Evolutionary conservation across 1,139 yeast species (phyloP), one percentile per base, ranked within the genome.

Genomic region (Pneumocystis murina): DNA sequence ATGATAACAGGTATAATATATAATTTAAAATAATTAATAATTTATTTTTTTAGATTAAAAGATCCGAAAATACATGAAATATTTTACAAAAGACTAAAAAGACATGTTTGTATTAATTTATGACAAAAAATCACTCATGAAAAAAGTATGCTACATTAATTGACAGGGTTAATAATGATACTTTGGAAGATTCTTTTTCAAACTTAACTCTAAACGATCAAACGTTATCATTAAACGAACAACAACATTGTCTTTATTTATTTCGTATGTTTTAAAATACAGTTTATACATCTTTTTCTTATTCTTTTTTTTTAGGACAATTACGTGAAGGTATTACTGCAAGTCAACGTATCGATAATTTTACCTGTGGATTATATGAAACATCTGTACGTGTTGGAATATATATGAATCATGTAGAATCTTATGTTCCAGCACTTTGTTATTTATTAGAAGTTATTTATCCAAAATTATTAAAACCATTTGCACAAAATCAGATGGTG

Each of bases 301-400:
- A 33, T 33, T 33, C 7, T 33, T 33, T 33, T n/a, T 28, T 39
- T 41, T 61, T 66, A 43, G 63, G 69, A 54, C 65, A 64, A 38
- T 65, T 69, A 30, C 68, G 70, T 35, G 68, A 67, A 61, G 69
- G 67, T 36, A 61, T 67, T 10, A 38, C 65, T 30, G 64, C 69
- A 20, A 55, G 59, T 35, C 59, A 41, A 24, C 59, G 67, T 61
- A 20, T 64, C 67, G 40, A 69, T 64, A 28, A 62, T 62, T 55
- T 63, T 63, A 48, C 62, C 5, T 33, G 62, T 48, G 28, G 54
- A 38, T 60, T 65, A 65, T 60, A 66, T 66, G 59, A 67, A 66
- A 36, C 59, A 61, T 39, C 69, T 14, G 68, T 67, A 57, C 65
- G 67, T 38, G 66, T 66, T 35, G 64, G 68, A 8, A 70, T 68